Percentiles rank a stretch among this genome's conserved stretches.
Conservation (phyloP, 352 stramenopile genomes). For the Globisporangium orthogonon region DNA sequence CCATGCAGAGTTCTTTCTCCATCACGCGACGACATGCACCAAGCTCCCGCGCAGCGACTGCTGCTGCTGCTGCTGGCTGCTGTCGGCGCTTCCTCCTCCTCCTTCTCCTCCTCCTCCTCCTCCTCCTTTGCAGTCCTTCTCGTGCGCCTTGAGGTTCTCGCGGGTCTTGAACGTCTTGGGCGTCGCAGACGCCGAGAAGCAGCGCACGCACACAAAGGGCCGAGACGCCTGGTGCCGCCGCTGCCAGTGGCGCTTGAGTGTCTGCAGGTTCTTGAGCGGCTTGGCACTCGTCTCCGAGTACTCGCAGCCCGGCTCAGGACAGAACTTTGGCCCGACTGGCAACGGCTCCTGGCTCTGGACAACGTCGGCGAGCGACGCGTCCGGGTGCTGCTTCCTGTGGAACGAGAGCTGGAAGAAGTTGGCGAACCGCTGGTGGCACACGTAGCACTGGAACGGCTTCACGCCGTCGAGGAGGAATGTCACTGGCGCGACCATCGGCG, state of each 20-base stretch:
- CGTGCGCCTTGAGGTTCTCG: slow-evolving; percentile 64
- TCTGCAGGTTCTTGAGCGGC: slow-evolving; percentile 62
- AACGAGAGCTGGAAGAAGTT: slow-evolving; percentile 75
- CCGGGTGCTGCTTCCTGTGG: slow-evolving; percentile 55
- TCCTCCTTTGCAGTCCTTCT: slow-evolving; percentile 49
- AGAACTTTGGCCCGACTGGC: slow-evolving; percentile 55
- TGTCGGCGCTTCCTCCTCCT: neutral
- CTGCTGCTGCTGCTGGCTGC: neutral
- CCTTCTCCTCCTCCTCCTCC: neutral
- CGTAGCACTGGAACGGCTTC: slow-evolving; percentile 59
- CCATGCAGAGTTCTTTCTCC: neutral
- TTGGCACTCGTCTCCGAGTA: slow-evolving; percentile 33
- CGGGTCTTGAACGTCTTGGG: slow-evolving; percentile 65
- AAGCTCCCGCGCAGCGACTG: neutral
- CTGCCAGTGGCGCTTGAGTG: slow-evolving; percentile 70
- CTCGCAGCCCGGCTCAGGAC: slow-evolving; percentile 45
- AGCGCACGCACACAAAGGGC: slow-evolving; percentile 45
- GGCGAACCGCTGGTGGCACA: slow-evolving; percentile 45
- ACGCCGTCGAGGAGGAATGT: slow-evolving; percentile 49
- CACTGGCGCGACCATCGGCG: slow-evolving; percentile 38
- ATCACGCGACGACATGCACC: neutral
- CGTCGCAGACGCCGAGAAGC: slow-evolving; percentile 14
- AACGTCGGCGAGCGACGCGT: slow-evolving; percentile 21
- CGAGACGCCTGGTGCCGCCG: slow-evolving; percentile 44
- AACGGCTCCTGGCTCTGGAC: slow-evolving; percentile 31